phyloP scores from a whole-genome alignment of 2,329 filamentous ascomycete species.

The Chaetomium sp. region DNA sequence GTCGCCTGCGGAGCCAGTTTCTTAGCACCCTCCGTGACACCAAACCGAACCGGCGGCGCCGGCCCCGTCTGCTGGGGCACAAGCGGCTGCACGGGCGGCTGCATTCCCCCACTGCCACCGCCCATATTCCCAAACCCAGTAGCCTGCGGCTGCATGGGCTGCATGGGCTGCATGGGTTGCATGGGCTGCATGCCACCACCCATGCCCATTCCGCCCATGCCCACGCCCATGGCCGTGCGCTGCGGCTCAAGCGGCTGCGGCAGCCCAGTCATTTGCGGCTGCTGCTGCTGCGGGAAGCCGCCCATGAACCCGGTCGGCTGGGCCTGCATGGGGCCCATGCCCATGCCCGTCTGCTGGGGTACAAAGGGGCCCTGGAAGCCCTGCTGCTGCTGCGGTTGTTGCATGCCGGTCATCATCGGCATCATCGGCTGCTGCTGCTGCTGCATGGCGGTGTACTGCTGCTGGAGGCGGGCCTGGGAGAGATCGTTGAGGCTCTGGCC shows the following conservation, averaged over 20 bases:
- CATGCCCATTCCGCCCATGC: slow-evolving; percentile 46
- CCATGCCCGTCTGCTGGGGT: slow-evolving; percentile 27
- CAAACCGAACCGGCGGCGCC: slow-evolving; percentile 85
- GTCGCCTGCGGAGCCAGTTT: slow-evolving; percentile 85
- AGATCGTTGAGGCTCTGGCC: slow-evolving; percentile 79
- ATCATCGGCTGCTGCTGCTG: slow-evolving; percentile 47
- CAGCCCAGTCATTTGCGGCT: slow-evolving; percentile 50
- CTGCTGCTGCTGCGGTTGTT: slow-evolving; percentile 30
- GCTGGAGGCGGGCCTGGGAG: slow-evolving; percentile 65
- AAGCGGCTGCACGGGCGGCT: slow-evolving; percentile 54
- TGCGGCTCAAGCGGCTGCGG: slow-evolving; percentile 64
- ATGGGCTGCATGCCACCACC: slow-evolving; percentile 33
- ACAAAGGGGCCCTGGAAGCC: slow-evolving; percentile 22
- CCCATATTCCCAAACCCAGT: slow-evolving; percentile 17
- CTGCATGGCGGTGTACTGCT: slow-evolving; percentile 52
- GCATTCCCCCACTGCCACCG: slow-evolving; percentile 17
- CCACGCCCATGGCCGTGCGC: slow-evolving; percentile 56
- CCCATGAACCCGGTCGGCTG: slow-evolving; percentile 65
- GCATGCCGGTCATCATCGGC: slow-evolving; percentile 53
- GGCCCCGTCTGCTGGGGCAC: slow-evolving; percentile 82
- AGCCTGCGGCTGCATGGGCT: slow-evolving; percentile 18
- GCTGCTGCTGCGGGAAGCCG: slow-evolving; percentile 49
- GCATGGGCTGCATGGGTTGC: slow-evolving; percentile 35
- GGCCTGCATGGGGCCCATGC: slow-evolving; percentile 47
- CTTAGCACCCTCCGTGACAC: slow-evolving; percentile 70